A percentile compares a stretch with the other conserved stretches of the same genome.
Evolutionary conservation across 805 yeast species (phyloP).

Genomic region (Ogataea trehaloabstinens): DNA sequence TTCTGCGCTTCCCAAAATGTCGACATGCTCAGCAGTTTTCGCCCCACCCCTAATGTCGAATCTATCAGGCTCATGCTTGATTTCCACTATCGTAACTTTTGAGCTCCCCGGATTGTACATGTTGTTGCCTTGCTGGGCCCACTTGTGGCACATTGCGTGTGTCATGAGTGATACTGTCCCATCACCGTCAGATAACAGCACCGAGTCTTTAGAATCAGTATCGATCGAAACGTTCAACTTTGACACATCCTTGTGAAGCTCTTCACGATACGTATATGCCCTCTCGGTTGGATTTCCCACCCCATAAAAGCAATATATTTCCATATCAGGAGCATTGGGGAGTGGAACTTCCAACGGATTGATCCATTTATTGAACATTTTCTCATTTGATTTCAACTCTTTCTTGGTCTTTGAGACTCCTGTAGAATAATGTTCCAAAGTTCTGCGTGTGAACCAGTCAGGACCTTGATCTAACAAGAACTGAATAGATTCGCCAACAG

Average conservation of each 20-base stretch:
- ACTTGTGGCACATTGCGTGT: slow-evolving; percentile 80
- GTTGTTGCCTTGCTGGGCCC: slow-evolving; percentile 38
- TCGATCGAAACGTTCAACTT: slow-evolving; percentile 73
- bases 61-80: slow-evolving; percentile 88
- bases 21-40: slow-evolving; percentile 96
- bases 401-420: slow-evolving; percentile 64
- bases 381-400: slow-evolving; percentile 64
- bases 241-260: slow-evolving; percentile 47
- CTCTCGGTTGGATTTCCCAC: slow-evolving; percentile 97
- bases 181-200: slow-evolving; percentile 87
- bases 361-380: slow-evolving; percentile 81
- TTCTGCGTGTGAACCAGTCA: slow-evolving; percentile 68
- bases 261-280: slow-evolving; percentile 81
- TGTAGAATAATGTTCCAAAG: slow-evolving; percentile 68
- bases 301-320: slow-evolving; percentile 87
- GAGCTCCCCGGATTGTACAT: slow-evolving; percentile 78
- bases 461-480: slow-evolving; percentile 66
- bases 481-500: slow-evolving; percentile 68
- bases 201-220: slow-evolving; percentile 61
- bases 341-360: slow-evolving; percentile 91
- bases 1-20: slow-evolving; percentile 89
- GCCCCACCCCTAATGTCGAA: slow-evolving; percentile 97
- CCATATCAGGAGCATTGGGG: slow-evolving; percentile 92
- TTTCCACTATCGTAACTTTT: slow-evolving; percentile 79
- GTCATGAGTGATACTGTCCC: slow-evolving; percentile 90